These are phyloP conservation scores for Lyophyllum semitale DNA, from an alignment of 768 basidiomycete genomes.

Conservation along the genomic window DNA sequence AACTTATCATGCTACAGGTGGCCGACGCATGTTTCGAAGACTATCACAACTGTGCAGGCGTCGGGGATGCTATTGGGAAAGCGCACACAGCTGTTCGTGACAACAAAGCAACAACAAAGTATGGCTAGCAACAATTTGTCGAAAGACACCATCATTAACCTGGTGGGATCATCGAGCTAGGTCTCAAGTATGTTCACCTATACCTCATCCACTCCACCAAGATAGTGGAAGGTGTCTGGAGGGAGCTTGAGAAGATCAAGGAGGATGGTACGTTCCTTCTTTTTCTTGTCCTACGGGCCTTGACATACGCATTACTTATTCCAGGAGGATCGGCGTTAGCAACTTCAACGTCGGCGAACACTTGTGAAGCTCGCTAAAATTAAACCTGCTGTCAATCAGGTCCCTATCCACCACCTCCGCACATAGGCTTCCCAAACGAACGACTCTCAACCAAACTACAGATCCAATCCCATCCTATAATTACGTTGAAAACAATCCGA, in stretches of 20 bases:
- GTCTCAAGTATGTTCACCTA: constrained; percentile 60
- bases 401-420: constrained; percentile 20
- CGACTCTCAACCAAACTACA: too few species aligned
- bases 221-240: constrained; percentile 42
- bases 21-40: constrained; percentile 29
- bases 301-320: neutral
- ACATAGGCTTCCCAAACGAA: neutral
- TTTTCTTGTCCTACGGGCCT: neutral
- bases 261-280: constrained; percentile 34
- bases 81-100: constrained; percentile 49
- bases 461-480: constrained; percentile 64
- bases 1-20: constrained; percentile 12
- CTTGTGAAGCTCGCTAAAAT: constrained; percentile 52
- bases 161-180: constrained; percentile 50
- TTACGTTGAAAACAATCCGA: constrained; percentile 43
- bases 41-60: constrained; percentile 39
- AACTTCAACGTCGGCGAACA: constrained; percentile 58
- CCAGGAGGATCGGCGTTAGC: constrained; percentile 53
- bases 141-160: constrained; percentile 13
- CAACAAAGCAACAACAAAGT: constrained; percentile 55
- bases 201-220: constrained; percentile 67
- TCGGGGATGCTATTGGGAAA: constrained; percentile 44
- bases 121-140: constrained; percentile 49
- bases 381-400: constrained; percentile 75
- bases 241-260: constrained; percentile 55